phyloP scores from a whole-genome alignment of 2,329 filamentous ascomycete genomes.

The Calonectria pseudoturangicola region DNA sequence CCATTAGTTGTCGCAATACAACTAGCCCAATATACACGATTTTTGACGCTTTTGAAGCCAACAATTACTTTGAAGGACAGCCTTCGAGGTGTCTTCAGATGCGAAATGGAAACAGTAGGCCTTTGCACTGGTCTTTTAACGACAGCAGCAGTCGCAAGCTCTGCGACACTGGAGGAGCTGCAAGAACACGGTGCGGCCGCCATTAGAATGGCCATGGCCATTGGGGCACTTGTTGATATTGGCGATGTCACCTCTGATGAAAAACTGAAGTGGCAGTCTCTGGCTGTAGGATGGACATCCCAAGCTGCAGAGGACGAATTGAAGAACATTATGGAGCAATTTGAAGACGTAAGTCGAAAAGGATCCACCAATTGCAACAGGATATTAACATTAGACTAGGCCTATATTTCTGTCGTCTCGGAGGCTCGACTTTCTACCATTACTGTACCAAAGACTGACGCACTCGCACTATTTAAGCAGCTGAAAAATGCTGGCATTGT shows the following conservation, averaged over 20 bases:
- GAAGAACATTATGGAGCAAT: background rate
- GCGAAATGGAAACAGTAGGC: background rate
- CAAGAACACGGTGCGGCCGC: conserved; percentile 19
- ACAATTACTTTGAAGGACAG: background rate
- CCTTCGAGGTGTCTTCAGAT: background rate
- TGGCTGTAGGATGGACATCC: background rate
- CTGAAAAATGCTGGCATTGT: conserved; percentile 9
- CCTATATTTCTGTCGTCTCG: conserved; percentile 8
- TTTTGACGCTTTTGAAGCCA: background rate
- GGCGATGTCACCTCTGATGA: background rate
- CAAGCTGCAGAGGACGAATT: background rate
- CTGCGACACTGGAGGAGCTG: background rate
- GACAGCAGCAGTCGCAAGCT: background rate
- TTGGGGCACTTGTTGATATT: conserved; percentile 16
- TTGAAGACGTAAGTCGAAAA: background rate
- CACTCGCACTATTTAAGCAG: background rate
- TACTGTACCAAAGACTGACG: background rate
- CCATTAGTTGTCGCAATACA: background rate
- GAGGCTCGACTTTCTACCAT: conserved; percentile 4
- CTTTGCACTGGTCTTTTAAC: conserved; percentile 4
- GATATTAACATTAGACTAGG: background rate
- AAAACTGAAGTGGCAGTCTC: background rate
- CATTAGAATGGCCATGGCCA: conserved; percentile 3
- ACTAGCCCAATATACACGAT: background rate
- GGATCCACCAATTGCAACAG: background rate